Conservation (phyloP, 345 rosid species). For the Aquilaria sinensis region DNA sequence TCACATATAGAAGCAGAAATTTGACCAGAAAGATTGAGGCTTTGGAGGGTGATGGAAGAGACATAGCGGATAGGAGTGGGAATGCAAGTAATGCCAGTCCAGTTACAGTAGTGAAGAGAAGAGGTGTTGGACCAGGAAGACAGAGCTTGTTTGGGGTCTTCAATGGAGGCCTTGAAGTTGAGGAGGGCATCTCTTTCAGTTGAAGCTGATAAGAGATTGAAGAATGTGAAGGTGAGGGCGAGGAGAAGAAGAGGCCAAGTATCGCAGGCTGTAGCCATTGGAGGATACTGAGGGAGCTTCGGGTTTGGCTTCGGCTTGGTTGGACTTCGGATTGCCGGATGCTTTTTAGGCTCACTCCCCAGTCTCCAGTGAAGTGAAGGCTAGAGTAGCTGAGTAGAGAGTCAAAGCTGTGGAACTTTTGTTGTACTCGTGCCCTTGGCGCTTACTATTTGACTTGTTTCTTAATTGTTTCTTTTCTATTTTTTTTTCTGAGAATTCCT, state of each 20-base stretch:
- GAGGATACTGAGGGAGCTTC: conserved; percentile 17
- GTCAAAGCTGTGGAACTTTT: too few relatives aligned
- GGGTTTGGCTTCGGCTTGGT: not conserved
- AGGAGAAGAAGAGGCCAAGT: conserved; percentile 21
- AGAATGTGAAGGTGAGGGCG: conserved; percentile 34
- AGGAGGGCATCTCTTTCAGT: conserved; percentile 66
- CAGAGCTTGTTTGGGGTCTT: conserved; percentile 64
- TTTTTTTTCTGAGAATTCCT: too few relatives aligned
- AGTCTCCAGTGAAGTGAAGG: too few relatives aligned
- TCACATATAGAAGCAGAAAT: conserved; percentile 67
- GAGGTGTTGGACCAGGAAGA: conserved; percentile 66
- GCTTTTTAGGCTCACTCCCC: too few relatives aligned
- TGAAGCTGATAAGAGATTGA: conserved; percentile 31
- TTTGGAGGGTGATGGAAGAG: conserved; percentile 64
- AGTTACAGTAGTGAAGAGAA: conserved; percentile 58
- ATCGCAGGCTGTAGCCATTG: conserved; percentile 50
- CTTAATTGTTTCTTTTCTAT: too few relatives aligned
- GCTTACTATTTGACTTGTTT: too few relatives aligned
- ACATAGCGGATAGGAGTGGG: conserved; percentile 44
- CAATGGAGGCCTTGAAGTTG: conserved; percentile 60
- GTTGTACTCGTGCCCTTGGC: too few relatives aligned
- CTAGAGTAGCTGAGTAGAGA: too few relatives aligned
- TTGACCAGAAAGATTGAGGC: conserved; percentile 86
- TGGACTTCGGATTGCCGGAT: too few relatives aligned
- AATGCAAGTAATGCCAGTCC: conserved; percentile 79